Base-by-base conservation (phyloP, 2,329 filamentous ascomycete species). In the Cytospora paraplurivora region DNA sequence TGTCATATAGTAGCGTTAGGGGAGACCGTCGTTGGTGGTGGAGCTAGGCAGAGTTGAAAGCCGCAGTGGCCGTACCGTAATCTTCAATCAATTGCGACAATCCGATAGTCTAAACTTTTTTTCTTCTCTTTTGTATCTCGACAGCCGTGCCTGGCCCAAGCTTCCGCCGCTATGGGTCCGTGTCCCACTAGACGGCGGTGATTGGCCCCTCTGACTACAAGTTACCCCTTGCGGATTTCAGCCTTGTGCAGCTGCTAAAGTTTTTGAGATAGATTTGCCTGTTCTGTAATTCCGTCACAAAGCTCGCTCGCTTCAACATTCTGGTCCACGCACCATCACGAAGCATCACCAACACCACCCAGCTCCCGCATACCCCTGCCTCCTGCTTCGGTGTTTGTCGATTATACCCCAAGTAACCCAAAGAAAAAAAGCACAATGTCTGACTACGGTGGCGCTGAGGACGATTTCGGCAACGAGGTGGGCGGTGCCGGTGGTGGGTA, bases 381-480 rank as follows among this genome's bases (percentile, higher is more conserved):
- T 19, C 21, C 33, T 33, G n/a, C 49, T 34, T 33, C 41, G 37
- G 44, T 51, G 37, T 19, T 61, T 11, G n/a, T 21, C 32, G 33
- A 37, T 19, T 15, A 37, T 12, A 27, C 11, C 10, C 32, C n/a
- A n/a, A 13, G 35, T 33, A 49, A 67, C 62, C 27, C 27, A 27
- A 62, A 62, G 62, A 64, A 59, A 54, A 35, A 56, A 49, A 69
- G 15, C 34, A 54, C 56, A 17, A 92, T 92, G 89, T 92, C 89
- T 77, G 89, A 91, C 78, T 88, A 88, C 78, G 88, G 87, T 70
- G 65, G 63, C 33, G 62, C 56, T 53, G 86, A 88, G 72, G 85
- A 89, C 70, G 84, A 66, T 47, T 66, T 66, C 33, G 65, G 65
- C 27, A 54, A 66, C 34, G 79, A 63, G 56, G 55, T 56, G 32